Percentiles rank a stretch among this genome's conserved stretches.
Evolutionary conservation across 1,284 basidiomycete genomes (phyloP).

Genomic region (Ganoderma boninense): DNA sequence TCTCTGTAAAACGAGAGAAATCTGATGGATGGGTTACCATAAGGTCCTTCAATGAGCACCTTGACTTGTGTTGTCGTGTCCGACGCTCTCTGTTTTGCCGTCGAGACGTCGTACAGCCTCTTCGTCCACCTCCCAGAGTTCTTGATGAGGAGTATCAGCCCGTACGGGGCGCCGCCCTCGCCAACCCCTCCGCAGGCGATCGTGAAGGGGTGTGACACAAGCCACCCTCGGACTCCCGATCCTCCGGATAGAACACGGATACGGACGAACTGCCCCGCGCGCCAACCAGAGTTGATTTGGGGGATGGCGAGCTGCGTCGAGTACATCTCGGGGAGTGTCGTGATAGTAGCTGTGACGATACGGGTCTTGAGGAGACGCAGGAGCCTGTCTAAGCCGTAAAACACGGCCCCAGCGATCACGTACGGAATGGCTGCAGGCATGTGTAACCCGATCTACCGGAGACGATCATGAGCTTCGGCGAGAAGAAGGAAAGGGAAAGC

Average conservation of each 20-base stretch:
- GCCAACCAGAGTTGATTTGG: constrained; percentile 75
- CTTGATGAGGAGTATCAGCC: constrained; percentile 69
- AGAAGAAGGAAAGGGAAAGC: constrained; percentile 29
- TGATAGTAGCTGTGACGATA: constrained; percentile 62
- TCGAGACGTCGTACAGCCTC: constrained; percentile 59
- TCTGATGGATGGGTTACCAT: constrained; percentile 44
- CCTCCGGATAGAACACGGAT: constrained; percentile 67
- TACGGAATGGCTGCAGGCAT: constrained; percentile 46
- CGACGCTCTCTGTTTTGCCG: constrained; percentile 10
- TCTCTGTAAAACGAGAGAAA: background rate
- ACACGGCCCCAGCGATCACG: constrained; percentile 55
- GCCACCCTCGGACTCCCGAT: constrained; percentile 66
- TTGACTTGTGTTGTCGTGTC: constrained; percentile 45
- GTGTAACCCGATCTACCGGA: background rate
- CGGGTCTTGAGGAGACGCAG: constrained; percentile 73
- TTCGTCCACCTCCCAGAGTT: constrained; percentile 72
- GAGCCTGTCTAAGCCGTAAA: constrained; percentile 72
- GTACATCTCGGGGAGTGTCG: constrained; percentile 61
- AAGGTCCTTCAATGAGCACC: constrained; percentile 79
- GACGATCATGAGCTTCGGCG: constrained; percentile 19
- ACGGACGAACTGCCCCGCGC: constrained; percentile 84
- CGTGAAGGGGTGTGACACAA: constrained; percentile 80
- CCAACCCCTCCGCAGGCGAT: constrained; percentile 60
- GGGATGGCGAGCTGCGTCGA: constrained; percentile 68
- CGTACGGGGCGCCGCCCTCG: constrained; percentile 46